Evolutionary conservation across 2,329 filamentous ascomycete genomes (phyloP), one percentile per base, ranked within the genome.

Genomic region (Eutypella sp.): DNA sequence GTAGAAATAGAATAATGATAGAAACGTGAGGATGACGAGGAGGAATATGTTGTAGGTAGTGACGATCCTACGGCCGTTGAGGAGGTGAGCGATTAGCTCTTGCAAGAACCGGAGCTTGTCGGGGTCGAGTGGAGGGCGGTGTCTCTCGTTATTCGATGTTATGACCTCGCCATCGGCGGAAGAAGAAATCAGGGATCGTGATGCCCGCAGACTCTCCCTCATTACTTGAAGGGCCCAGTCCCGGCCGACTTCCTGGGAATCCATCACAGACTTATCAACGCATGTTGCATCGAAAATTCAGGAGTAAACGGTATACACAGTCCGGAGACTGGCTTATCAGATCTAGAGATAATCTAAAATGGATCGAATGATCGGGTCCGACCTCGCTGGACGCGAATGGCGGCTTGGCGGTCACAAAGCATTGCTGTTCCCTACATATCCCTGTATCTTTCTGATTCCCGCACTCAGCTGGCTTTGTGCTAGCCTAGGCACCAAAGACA

Each of bases 41-140:
- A 70, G 46, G 15, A 61, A 58, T 18, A 61, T 31, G 44, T 69
- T 70, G 48, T 69, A 70, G 5, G 50, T 58, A 13, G 53, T 51
- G 11, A 60, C 53, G 18, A 71, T 56, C 5, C 39, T 40, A 18
- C 68, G 63, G 2, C 67, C 64, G 27, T 64, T 46, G 33, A 63
- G 59, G 20, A 70, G 52, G 19, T 55, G 54, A 8, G 49, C 41
- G 42, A 67, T 63, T 3, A 70, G 54, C 13, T 59, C 46, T 9
- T 50, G 52, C 7, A 71, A 42, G 36, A 67, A 70, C n/a, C 57
- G 55, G 18, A 64, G 57, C 40, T 62, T 58, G 18, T 66, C 65
- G 8, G 66, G 66, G 46, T 62, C 57, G 34, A 29, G 44, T 37
- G 56, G 51, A 36, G 53, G 11, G 19, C 44, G 41, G 27, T 41